Conservation (phyloP, 2,329 filamentous ascomycete species). For the Lojkania enalia region DNA sequence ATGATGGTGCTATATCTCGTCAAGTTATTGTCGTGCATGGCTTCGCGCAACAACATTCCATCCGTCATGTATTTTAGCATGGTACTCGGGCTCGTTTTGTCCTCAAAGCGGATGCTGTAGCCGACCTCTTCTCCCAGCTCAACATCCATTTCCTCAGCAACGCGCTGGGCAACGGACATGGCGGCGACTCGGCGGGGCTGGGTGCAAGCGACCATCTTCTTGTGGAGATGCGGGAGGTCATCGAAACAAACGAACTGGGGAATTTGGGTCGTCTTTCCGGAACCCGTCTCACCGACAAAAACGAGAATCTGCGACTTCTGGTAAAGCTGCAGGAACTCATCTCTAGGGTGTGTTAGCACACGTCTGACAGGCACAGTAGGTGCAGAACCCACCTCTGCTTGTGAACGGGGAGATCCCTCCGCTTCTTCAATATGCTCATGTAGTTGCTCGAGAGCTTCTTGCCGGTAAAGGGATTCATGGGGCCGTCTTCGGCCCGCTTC, state of each 20-base stretch:
- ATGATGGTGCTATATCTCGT: conserved; percentile 94
- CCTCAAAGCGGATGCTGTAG: conserved; percentile 97
- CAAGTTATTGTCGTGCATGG: conserved; percentile 87
- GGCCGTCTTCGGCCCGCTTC: conserved; percentile 73
- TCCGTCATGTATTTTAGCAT: conserved; percentile 99
- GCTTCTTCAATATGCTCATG: conserved; percentile 82
- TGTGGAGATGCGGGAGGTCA: conserved; percentile 82
- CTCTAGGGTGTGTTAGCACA: conserved; percentile 51
- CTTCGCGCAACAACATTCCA: conserved; percentile 95
- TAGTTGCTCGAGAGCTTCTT: conserved; percentile 78
- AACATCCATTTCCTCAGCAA: conserved; percentile 93
- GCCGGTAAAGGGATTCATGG: conserved; percentile 84
- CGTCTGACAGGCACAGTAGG: conserved; percentile 1
- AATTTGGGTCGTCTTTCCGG: conserved; percentile 98
- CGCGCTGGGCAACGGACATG: conserved; percentile 96
- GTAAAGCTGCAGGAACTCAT: conserved; percentile 92
- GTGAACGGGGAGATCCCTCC: conserved; percentile 87
- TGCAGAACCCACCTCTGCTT: conserved; percentile 71
- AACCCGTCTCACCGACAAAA: conserved; percentile 98
- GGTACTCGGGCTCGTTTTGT: conserved; percentile 83
- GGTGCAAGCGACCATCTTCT: conserved; percentile 94
- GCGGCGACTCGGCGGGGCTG: conserved; percentile 96
- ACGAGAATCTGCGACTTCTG: conserved; percentile 95
- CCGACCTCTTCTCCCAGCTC: conserved; percentile 89
- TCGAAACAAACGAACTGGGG: conserved; percentile 98